These are phyloP conservation scores for Rosa rugosa DNA, from an alignment of 306 rosid genomes.

Conservation along the genomic window DNA sequence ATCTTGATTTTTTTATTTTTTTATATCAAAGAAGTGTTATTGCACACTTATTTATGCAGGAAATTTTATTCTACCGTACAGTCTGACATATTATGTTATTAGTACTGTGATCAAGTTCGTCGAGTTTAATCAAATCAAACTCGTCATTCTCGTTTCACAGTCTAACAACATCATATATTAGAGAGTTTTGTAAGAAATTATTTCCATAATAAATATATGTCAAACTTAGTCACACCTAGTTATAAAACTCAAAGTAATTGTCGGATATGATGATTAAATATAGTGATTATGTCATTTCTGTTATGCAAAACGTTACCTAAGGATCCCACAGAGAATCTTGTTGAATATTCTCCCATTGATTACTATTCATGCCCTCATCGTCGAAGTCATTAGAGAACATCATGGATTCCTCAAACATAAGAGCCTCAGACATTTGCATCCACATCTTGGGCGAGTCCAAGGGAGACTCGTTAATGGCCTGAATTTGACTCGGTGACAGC, in stretches of 20 bases:
- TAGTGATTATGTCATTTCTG: background rate
- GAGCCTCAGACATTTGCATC: conserved; percentile 65
- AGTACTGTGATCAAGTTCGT: background rate
- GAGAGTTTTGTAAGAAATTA: background rate
- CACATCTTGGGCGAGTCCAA: no score
- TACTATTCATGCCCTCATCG: conserved; percentile 9
- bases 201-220: background rate
- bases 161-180: background rate
- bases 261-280: background rate
- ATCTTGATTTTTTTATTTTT: background rate
- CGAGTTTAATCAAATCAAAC: background rate
- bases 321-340: conserved; percentile 48
- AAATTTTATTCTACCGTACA: background rate
- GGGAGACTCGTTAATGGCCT: conserved; percentile 85
- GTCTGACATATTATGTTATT: background rate
- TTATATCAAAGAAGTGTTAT: background rate
- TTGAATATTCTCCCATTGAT: conserved; percentile 37
- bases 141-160: background rate
- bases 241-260: background rate
- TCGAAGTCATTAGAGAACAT: conserved; percentile 39
- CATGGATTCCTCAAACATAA: conserved; percentile 28
- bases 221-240: background rate
- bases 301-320: conserved; percentile 25
- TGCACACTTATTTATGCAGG: background rate
- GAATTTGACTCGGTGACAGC: conserved; percentile 68